Percentiles rank a stretch among this genome's conserved stretches.
These are phyloP conservation scores for Juncus effusus DNA, from an alignment of 176 grass and related monocot species.

Conservation along the genomic window DNA sequence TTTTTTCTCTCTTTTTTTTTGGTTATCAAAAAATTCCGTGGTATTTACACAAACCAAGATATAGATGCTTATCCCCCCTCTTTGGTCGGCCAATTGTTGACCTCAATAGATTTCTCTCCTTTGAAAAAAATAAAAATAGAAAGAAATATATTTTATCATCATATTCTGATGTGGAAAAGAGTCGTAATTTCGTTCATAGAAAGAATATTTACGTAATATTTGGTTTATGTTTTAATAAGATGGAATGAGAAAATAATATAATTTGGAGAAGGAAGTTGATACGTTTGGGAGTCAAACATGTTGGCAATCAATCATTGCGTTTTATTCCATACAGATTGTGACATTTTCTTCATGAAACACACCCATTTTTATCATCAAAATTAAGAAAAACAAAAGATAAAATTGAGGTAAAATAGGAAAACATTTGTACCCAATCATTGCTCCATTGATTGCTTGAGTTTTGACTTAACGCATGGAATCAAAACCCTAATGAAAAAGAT, in stretches of 20 bases:
- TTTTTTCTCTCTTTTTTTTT: slow-evolving; percentile 14
- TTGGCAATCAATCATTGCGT: neutral
- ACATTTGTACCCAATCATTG: slow-evolving; percentile 4
- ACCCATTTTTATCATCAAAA: neutral
- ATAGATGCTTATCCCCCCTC: slow-evolving; percentile 25
- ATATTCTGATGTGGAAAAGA: too few relatives aligned
- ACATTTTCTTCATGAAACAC: neutral
- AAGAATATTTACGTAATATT: too few relatives aligned
- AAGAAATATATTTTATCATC: too few relatives aligned
- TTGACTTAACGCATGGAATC: neutral
- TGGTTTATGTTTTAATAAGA: too few relatives aligned
- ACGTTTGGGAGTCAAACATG: slow-evolving; percentile 7
- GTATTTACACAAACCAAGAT: neutral
- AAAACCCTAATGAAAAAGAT: neutral
- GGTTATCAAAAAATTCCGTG: slow-evolving; percentile 20
- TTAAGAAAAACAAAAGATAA: too few relatives aligned
- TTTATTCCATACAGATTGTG: slow-evolving; percentile 6
- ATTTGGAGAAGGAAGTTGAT: neutral
- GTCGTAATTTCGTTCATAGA: too few relatives aligned
- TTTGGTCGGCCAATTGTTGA: slow-evolving; percentile 24
- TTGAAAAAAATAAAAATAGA: too few relatives aligned
- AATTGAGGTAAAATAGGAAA: too few relatives aligned
- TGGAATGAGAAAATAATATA: too few relatives aligned
- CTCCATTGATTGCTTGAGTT: slow-evolving; percentile 10
- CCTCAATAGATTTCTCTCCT: neutral